Evolutionary conservation across 2,329 filamentous ascomycete species (phyloP).

Genomic region (Colletotrichum agaves): DNA sequence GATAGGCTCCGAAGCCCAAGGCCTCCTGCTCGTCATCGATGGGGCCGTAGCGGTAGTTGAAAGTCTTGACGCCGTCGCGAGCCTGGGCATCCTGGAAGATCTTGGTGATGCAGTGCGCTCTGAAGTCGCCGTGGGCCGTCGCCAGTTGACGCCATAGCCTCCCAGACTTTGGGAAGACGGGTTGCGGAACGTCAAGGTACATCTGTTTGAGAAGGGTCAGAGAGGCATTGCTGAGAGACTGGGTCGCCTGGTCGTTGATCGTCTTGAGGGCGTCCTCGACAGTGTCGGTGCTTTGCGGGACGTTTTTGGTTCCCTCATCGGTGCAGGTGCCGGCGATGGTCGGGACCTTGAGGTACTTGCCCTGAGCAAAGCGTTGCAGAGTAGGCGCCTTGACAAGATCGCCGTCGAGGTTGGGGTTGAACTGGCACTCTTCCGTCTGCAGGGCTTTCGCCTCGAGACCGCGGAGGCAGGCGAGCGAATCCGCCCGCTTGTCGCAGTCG

Average conservation of each 20-base stretch:
- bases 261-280: conserved; percentile 46
- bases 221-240: conserved; percentile 45
- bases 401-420: conserved; percentile 60
- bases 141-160: conserved; percentile 52
- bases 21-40: conserved; percentile 64
- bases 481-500: conserved; percentile 53
- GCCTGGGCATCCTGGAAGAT: conserved; percentile 45
- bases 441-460: conserved; percentile 35
- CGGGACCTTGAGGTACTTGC: conserved; percentile 65
- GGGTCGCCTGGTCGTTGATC: conserved; percentile 50
- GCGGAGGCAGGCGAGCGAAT: conserved; percentile 57
- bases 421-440: conserved; percentile 41
- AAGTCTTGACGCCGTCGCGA: conserved; percentile 54
- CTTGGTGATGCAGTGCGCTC: conserved; percentile 50
- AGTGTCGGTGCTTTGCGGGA: conserved; percentile 44
- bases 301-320: conserved; percentile 52
- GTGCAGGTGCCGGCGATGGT: conserved; percentile 57
- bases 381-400: conserved; percentile 62
- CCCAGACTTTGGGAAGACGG: conserved; percentile 45
- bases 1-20: conserved; percentile 70
- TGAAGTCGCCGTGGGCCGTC: conserved; percentile 49
- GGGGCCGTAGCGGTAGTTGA: conserved; percentile 78
- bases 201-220: conserved; percentile 46
- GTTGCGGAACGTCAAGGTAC: conserved; percentile 50
- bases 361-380: conserved; percentile 58